phyloP scores from a whole-genome alignment of 257 asterid species.

The Solanum peruvianum region DNA sequence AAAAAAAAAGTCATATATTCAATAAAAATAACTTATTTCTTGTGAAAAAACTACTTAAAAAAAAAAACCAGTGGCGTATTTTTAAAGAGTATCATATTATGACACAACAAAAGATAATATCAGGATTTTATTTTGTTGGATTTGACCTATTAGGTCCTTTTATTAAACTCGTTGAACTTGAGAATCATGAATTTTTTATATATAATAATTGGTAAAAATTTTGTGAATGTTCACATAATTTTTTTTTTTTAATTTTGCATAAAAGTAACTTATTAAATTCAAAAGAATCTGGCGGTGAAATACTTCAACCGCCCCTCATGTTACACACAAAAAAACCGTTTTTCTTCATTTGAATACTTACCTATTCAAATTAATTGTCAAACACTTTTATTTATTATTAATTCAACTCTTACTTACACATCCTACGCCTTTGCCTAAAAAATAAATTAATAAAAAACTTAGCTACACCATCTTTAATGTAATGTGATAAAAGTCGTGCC shows the following conservation, averaged over 20 bases:
- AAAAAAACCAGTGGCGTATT: background rate
- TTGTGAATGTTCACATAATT: background rate
- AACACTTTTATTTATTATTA: background rate
- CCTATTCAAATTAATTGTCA: background rate
- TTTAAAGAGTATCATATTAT: background rate
- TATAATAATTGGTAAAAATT: background rate
- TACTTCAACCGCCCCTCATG: background rate
- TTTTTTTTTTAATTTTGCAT: background rate
- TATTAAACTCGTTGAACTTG: background rate
- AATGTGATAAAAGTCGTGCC: background rate
- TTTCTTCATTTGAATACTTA: background rate
- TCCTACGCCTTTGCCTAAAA: background rate
- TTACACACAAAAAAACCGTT: background rate
- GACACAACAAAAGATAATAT: background rate
- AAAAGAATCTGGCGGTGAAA: background rate
- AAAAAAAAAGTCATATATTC: background rate
- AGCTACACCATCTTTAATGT: background rate
- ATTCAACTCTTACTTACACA: background rate
- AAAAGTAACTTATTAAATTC: background rate
- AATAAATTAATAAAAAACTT: background rate
- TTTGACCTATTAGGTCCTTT: background rate
- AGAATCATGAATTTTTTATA: background rate
- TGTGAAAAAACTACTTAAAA: too few relatives aligned
- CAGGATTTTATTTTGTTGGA: background rate
- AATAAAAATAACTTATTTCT: too few relatives aligned